Evolutionary conservation across 2,329 filamentous ascomycete species (phyloP), one percentile per base, ranked within the genome.

Genomic region (Neobulgaria alba): DNA sequence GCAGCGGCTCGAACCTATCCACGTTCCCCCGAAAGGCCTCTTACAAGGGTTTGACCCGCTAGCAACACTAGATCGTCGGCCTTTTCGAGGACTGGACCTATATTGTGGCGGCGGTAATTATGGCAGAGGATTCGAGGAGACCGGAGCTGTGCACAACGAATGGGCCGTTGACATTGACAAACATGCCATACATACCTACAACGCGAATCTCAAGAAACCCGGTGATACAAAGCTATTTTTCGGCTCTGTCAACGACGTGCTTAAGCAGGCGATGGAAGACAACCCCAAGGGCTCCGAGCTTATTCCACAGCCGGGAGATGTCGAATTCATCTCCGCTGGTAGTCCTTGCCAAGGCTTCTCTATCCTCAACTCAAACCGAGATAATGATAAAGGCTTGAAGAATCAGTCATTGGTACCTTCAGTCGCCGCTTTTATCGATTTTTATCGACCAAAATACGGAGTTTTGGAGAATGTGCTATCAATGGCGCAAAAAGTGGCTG

Each of bases 341-440:
- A 85, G 77, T 38, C 86, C 86, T 0, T 93, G 86, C 49, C 83
- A 81, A 12, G 85, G 82, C 0, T 92, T 87, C 53, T 88, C 83
- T 0, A 39, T 50, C 0, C 59, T 85, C 1, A 89, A 89, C 4
- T 51, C 50, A 0, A 61, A 79, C 50, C 77, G 70, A 51, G 63
- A 67, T 0, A 79, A 72, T 2, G 55, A 65, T 0, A 39, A 64
- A 3, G 80, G 83, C 7, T 61, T 77, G 4, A 75, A 76, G 43
- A 87, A 92, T 54, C 82, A 82, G 23, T 89, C 84, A 0, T 73
- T 92, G 20, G 73, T 92, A 0, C 85, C 83, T 0, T 83, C 83
- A 0, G 85, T 90, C 29, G 79, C 79, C 0, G 77, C 85, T 0
- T 85, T 73, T 44, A 67, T 90, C 2, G 85, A 93, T 47, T 63